These are phyloP conservation scores for Anethum foeniculum DNA, from an alignment of 140 eudicot genomes.

Conservation along the genomic window DNA sequence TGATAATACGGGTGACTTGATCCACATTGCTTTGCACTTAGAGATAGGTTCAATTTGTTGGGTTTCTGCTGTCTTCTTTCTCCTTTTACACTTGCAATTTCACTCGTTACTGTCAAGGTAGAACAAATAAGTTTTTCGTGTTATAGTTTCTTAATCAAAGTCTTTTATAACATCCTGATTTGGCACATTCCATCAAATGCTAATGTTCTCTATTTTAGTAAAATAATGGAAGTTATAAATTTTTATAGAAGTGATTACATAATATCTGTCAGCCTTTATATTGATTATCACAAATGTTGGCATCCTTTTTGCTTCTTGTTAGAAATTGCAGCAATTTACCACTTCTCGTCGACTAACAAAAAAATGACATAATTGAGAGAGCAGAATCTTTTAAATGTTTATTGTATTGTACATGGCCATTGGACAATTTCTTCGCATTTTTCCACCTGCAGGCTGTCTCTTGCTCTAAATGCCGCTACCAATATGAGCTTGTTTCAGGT, in stretches of 20 bases:
- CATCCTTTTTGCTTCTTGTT: no score
- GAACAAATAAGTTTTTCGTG: neutral
- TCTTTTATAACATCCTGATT: neutral
- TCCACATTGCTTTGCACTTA: neutral
- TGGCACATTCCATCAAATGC: no score
- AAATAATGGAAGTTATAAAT: no score
- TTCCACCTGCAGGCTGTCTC: conserved; percentile 58
- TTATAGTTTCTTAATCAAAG: neutral
- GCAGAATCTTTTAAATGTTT: no score
- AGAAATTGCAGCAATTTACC: no score
- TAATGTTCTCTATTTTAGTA: no score
- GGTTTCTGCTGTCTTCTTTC: conserved; percentile 2
- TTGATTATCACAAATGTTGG: no score
- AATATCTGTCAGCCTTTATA: no score
- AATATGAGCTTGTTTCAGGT: conserved; percentile 91
- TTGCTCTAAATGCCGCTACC: conserved; percentile 90
- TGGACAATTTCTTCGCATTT: conserved; percentile 7
- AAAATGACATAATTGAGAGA: no score
- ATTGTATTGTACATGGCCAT: no score
- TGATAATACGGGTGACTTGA: conserved; percentile 1
- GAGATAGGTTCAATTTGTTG: neutral
- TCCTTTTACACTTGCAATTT: neutral
- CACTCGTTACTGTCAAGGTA: neutral
- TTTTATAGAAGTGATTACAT: no score
- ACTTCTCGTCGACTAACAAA: no score